A percentile compares a stretch with the other conserved stretches of the same genome.
These are phyloP conservation scores for Leptographium galeiforme DNA, from an alignment of 2,329 filamentous ascomycete genomes.

Conservation along the genomic window DNA sequence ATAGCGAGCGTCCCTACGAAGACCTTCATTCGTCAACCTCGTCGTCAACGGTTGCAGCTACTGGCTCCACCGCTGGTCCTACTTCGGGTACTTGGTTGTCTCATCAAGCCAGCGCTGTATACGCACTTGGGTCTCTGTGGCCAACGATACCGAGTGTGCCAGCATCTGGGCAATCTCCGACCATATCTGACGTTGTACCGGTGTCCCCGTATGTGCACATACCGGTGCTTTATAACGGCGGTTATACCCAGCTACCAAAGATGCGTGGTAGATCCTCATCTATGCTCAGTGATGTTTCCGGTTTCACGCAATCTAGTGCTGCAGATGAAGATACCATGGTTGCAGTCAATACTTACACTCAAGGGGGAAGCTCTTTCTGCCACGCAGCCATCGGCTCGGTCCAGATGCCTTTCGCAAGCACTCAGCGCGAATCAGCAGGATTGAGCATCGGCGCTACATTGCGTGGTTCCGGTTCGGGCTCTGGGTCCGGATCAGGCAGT, in stretches of 20 bases:
- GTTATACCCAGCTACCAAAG: slow-evolving; percentile 15
- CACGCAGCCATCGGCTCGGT: slow-evolving; percentile 4
- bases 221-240: slow-evolving; percentile 1
- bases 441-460: slow-evolving; percentile 8
- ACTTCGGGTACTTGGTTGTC: slow-evolving; percentile 2
- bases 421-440: slow-evolving; percentile 13
- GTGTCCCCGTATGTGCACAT: slow-evolving; percentile 20
- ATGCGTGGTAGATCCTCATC: slow-evolving; percentile 47
- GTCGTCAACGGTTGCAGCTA: not conserved
- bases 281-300: slow-evolving; percentile 55
- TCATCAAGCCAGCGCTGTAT: slow-evolving; percentile 6
- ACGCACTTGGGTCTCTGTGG: slow-evolving; percentile 2
- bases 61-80: not conserved
- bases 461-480: slow-evolving; percentile 15
- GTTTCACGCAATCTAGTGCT: slow-evolving; percentile 49
- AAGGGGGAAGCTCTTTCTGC: not conserved
- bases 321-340: slow-evolving; percentile 28
- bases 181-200: not conserved
- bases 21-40: slow-evolving; percentile 12
- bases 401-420: slow-evolving; percentile 7
- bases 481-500: slow-evolving; percentile 14
- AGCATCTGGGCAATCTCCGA: slow-evolving; percentile 6
- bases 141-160: not conserved
- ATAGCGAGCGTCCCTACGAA: slow-evolving; percentile 26
- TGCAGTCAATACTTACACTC: not conserved